Evolutionary conservation across 768 basidiomycete species (phyloP).

Genomic region (Auricularia auricula-judae): DNA sequence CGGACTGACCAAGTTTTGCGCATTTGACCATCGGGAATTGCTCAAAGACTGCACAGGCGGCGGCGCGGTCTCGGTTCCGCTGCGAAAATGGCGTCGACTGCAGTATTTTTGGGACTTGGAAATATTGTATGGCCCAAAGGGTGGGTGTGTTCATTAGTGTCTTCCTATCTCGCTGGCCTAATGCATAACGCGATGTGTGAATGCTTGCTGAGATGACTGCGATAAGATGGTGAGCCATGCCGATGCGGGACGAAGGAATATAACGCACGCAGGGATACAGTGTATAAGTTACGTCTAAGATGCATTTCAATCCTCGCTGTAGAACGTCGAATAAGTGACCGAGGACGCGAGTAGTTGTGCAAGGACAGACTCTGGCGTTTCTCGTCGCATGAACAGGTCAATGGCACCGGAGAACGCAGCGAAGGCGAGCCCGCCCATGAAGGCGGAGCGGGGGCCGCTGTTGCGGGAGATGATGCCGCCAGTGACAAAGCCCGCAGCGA

Average conservation of each 20-base stretch:
- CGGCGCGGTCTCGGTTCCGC: too few relatives aligned
- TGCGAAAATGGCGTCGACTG: too few relatives aligned
- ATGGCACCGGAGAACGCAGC: constrained; percentile 89
- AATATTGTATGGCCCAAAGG: too few relatives aligned
- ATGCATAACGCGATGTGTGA: too few relatives aligned
- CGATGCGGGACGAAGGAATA: neutral
- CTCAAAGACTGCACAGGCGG: too few relatives aligned
- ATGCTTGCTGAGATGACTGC: too few relatives aligned
- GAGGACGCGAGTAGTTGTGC: neutral
- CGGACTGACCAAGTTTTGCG: too few relatives aligned
- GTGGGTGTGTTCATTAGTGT: too few relatives aligned
- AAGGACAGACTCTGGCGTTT: constrained; percentile 59
- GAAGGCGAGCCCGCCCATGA: constrained; percentile 87
- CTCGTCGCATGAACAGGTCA: constrained; percentile 72
- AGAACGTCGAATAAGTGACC: neutral
- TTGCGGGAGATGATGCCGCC: constrained; percentile 83
- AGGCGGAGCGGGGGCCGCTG: constrained; percentile 73
- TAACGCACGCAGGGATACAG: neutral
- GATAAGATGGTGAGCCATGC: neutral
- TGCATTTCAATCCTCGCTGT: neutral
- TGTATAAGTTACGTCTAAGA: neutral
- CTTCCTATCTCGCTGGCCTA: too few relatives aligned
- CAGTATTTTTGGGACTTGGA: too few relatives aligned
- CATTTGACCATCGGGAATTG: too few relatives aligned
- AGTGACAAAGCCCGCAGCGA: constrained; percentile 76